These are phyloP conservation scores for Ceratobasidium sp. DNA, from an alignment of 1,284 basidiomycete genomes.

Conservation along the genomic window DNA sequence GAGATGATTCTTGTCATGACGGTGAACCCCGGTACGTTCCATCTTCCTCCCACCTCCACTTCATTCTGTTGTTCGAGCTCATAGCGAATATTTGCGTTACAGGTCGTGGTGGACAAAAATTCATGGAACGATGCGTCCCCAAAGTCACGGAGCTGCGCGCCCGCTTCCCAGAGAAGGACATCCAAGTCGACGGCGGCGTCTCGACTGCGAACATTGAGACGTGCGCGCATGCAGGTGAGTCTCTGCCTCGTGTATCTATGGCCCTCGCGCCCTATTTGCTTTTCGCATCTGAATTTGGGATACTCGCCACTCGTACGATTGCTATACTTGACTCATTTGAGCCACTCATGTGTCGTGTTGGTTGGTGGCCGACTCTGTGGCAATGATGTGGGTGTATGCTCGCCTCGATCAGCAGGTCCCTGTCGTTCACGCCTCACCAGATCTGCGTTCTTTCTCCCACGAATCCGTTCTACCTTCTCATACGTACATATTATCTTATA, in stretches of 20 bases:
- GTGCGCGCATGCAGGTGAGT: constrained; percentile 89
- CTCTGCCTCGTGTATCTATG: background rate
- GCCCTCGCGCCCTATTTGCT: background rate
- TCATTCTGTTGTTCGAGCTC: background rate
- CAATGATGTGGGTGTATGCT: background rate
- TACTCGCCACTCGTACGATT: no score
- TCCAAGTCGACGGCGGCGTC: constrained; percentile 98
- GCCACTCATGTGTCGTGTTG: background rate
- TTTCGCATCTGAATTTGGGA: constrained; percentile 11
- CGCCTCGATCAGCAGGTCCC: constrained; percentile 11
- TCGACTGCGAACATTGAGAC: constrained; percentile 88
- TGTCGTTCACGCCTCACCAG: background rate
- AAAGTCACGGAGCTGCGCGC: constrained; percentile 92
- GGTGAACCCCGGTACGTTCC: constrained; percentile 81
- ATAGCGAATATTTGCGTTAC: constrained; percentile 11
- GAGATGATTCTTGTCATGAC: constrained; percentile 99
- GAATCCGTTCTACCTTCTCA: background rate
- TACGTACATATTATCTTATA: background rate
- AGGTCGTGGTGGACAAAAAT: constrained; percentile 95
- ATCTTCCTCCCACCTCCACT: background rate
- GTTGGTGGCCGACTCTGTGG: background rate
- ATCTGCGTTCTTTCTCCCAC: constrained; percentile 20
- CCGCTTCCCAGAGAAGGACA: constrained; percentile 92
- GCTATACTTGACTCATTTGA: no score
- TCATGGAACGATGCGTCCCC: constrained; percentile 90